phyloP scores from a whole-genome alignment of 257 asterid species.

The Plantago major region DNA sequence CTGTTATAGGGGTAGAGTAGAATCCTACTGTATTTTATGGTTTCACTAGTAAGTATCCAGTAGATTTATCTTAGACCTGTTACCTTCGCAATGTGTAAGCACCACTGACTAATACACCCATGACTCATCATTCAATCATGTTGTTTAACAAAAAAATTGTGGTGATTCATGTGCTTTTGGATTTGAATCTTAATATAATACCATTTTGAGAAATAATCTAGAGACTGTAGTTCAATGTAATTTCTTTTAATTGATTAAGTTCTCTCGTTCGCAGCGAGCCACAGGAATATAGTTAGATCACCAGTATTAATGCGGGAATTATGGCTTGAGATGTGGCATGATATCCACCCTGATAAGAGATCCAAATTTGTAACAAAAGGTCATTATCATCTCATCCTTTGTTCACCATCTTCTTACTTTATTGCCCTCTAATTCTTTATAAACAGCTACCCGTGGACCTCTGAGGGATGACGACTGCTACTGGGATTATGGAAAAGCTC shows the following conservation, averaged over 20 bases:
- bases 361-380: slow-evolving; percentile 88
- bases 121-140: too few relatives aligned
- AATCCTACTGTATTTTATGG: too few relatives aligned
- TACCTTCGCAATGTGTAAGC: too few relatives aligned
- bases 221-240: neutral
- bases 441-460: slow-evolving; percentile 86
- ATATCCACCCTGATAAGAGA: slow-evolving; percentile 81
- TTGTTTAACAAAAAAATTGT: too few relatives aligned
- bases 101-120: too few relatives aligned
- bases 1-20: too few relatives aligned
- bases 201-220: neutral
- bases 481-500: slow-evolving; percentile 98
- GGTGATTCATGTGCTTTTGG: too few relatives aligned
- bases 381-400: slow-evolving; percentile 19
- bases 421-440: slow-evolving; percentile 13
- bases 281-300: slow-evolving; percentile 90
- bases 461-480: slow-evolving; percentile 95
- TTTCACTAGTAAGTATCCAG: too few relatives aligned
- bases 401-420: slow-evolving; percentile 12
- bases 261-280: slow-evolving; percentile 68
- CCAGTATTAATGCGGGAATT: slow-evolving; percentile 91
- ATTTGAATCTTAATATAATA: too few relatives aligned
- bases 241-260: slow-evolving; percentile 14
- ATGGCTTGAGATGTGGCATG: slow-evolving; percentile 99
- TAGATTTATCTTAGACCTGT: too few relatives aligned